These are phyloP conservation scores for Ceratobasidium sp. DNA, from an alignment of 1,284 basidiomycete species.

Conservation along the genomic window DNA sequence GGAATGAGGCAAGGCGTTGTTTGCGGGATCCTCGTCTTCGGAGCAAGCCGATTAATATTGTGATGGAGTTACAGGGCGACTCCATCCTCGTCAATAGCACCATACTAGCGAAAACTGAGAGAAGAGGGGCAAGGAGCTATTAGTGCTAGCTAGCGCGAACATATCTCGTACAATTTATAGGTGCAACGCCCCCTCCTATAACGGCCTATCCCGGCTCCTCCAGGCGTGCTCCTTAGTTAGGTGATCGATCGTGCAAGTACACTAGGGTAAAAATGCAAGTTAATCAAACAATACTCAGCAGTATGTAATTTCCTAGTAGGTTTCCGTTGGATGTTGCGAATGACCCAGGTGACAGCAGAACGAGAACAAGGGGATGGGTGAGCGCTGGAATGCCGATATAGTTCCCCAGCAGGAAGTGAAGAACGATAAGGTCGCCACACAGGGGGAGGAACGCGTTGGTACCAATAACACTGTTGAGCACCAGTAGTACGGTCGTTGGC, in stretches of 20 bases:
- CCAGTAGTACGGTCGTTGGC: constrained; percentile 3
- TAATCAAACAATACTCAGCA: constrained; percentile 31
- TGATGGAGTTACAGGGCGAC: not conserved
- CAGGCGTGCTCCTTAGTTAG: constrained; percentile 13
- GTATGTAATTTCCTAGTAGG: constrained; percentile 14
- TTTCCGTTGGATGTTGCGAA: constrained; percentile 1
- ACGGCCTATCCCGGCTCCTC: constrained; percentile 15
- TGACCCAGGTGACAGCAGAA: constrained; percentile 6
- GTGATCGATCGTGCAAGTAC: constrained; percentile 32
- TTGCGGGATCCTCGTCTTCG: constrained; percentile 32
- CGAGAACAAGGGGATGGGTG: not conserved
- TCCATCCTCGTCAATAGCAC: constrained; percentile 21
- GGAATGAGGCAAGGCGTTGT: constrained; percentile 16
- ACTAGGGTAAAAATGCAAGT: constrained; percentile 30
- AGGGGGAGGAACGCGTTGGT: constrained; percentile 24
- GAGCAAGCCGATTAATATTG: constrained; percentile 13
- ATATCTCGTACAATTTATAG: constrained; percentile 36
- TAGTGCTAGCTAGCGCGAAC: constrained; percentile 13
- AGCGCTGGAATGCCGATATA: constrained; percentile 13
- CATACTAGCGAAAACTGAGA: constrained; percentile 2
- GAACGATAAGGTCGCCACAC: constrained; percentile 24
- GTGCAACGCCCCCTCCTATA: not conserved
- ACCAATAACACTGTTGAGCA: constrained; percentile 3
- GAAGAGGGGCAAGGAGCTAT: not conserved
- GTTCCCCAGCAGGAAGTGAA: constrained; percentile 25